Evolutionary conservation across 768 basidiomycete genomes (phyloP), one percentile per base, ranked within the genome.

Genomic region (Podaxis sp.): DNA sequence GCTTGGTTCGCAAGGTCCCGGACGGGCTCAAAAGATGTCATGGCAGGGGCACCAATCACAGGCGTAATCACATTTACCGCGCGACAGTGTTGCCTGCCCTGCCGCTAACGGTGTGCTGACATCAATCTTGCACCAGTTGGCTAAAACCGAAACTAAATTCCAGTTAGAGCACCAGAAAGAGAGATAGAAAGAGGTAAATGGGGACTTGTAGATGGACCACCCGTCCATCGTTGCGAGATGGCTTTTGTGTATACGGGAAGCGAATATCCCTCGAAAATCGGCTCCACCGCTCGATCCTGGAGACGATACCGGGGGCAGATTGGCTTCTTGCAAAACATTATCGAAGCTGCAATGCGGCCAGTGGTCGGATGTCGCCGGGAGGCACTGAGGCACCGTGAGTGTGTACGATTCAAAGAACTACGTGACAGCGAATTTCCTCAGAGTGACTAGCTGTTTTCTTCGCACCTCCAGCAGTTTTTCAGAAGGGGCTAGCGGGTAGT

Each of bases 321-420:
- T 46, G 17, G 17, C 20, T 17, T 20, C 8, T 8, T 46, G 44
- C 40, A 41, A 12, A 12, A 17, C 20, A 46, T 46, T 17, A 17
- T 46, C 20, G 44, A 46, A 33, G 44, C 17, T n/a, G n/a, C 44
- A 6, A 4, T 37, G 53, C 33, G 28, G 12, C 54, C 54, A 20
- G n/a, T 15, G 49, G 4, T 24, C 36, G 46, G 4, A n/a, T 17
- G 7, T n/a, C 30, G 7, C 24, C 46, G 36, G 48, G 22, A 49
- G 44, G 46, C 22, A n/a, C 46, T 49, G 57, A 50, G 28, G 44
- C 44, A 58, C 38, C 57, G 13, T 49, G 48, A 58, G n/a, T 49
- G 7, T 20, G 13, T 13, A 49, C 38, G 48, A 58, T 26, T 48
- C 57, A 49, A n/a, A 28, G 33, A 20, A 12, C 57, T 49, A 33